Conservation (phyloP, 805 yeast genomes). For the Saccharomyces cerevisiae region DNA sequence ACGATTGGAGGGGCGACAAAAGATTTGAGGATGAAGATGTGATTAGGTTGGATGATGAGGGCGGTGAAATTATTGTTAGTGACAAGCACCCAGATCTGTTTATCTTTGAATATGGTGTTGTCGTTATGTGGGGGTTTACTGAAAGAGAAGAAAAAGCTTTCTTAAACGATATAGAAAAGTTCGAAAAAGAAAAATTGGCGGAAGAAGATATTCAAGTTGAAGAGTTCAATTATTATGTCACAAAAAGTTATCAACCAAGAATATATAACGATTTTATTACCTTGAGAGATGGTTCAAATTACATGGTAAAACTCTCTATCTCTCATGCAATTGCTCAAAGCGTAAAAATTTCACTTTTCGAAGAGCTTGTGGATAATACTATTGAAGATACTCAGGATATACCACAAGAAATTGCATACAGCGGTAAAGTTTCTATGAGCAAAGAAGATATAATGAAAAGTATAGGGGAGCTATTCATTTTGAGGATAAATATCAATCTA, state of each 20-base stretch:
- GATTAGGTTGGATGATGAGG: conserved; percentile 81
- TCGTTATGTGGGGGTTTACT: conserved; percentile 92
- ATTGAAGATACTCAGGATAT: conserved; percentile 96
- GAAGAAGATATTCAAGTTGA: conserved; percentile 81
- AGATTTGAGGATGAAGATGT: conserved; percentile 37
- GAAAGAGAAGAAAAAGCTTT: conserved; percentile 76
- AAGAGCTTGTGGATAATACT: conserved; percentile 91
- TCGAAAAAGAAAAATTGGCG: conserved; percentile 85
- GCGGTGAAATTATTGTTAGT: conserved; percentile 88
- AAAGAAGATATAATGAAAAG: conserved; percentile 94
- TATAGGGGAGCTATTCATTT: conserved; percentile 88
- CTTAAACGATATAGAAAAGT: conserved; percentile 74
- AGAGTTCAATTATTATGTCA: conserved; percentile 90
- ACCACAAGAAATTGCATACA: conserved; percentile 89
- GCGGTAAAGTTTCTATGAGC: conserved; percentile 92
- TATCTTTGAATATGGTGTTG: conserved; percentile 93
- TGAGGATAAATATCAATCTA: conserved; percentile 70
- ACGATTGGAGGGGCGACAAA: conserved; percentile 62
- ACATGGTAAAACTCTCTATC: conserved; percentile 85
- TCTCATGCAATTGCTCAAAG: conserved; percentile 95
- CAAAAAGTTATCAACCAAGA: conserved; percentile 90
- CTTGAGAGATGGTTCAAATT: conserved; percentile 76
- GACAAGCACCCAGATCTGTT: conserved; percentile 71
- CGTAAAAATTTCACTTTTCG: conserved; percentile 89
- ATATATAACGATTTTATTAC: conserved; percentile 94